Evolutionary conservation across 2,329 filamentous ascomycete genomes (phyloP).

Genomic region (Sclerotinia nivalis): DNA sequence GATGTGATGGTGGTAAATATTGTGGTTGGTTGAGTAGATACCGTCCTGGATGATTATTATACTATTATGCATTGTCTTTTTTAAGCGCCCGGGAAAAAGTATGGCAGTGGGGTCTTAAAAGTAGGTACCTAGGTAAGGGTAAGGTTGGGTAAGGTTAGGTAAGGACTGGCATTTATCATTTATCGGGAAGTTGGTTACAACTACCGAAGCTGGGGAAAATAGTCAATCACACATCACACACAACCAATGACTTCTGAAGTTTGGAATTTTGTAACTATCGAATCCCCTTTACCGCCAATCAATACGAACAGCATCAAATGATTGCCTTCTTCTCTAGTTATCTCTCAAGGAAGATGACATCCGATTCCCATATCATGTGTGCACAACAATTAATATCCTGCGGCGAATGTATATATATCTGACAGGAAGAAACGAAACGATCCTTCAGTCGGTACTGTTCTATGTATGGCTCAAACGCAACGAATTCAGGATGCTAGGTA

Average conservation of each 20-base stretch:
- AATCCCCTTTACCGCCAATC: background rate
- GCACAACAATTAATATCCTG: background rate
- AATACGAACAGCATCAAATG: background rate
- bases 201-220: background rate
- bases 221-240: background rate
- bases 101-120: background rate
- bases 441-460: background rate
- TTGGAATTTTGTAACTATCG: background rate
- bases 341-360: too few species aligned
- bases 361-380: background rate
- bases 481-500: background rate
- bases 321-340: background rate
- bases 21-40: constrained; percentile 12
- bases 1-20: background rate
- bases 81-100: constrained; percentile 6
- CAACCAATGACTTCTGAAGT: background rate
- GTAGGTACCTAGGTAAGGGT: background rate
- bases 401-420: background rate
- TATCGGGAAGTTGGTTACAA: background rate
- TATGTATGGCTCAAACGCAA: background rate
- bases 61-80: background rate
- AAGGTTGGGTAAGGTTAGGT: too few species aligned
- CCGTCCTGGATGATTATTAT: background rate
- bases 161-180: background rate
- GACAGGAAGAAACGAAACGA: constrained; percentile 1